Evolutionary conservation across 108 stramenopile genomes (phyloP), one percentile per base, ranked within the genome.

Genomic region (Cyclotella choctawhatcheeana): DNA sequence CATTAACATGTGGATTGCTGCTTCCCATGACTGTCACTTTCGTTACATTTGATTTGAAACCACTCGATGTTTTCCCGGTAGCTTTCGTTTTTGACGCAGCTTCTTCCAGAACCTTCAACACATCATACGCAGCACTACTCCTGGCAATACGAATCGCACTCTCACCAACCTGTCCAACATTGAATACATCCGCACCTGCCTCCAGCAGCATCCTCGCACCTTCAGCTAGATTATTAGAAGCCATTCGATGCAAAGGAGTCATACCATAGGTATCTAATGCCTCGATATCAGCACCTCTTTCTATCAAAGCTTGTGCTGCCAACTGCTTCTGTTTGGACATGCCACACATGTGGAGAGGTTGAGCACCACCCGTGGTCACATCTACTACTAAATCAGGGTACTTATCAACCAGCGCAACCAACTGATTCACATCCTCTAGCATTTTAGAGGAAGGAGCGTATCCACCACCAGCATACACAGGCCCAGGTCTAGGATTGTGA

Each of bases 201-300:
- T 75, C 69, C 29, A 88, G 71, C 53, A 90, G 59, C 30, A 82
- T 82, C 66, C 82, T 82, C 1, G 89, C 91, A 26, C 93, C 93
- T 17, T 82, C 72, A 2, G 78, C 86, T 25, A 94, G 71, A 71
- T 92, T 89, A 67, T 94, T 94, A 32, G 86, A 88, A 35, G 93
- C 93, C 93, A 94, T 94, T 7, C 93, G 74, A 74, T 94, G 93
- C 37, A 94, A 64, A 0, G 93, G 85, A 37, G 86, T 92, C 71
- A 88, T 89, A 2, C 89, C 89, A 61, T 94, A 94, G 1, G 91
- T 90, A 63, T 94, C 91, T 27, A 89, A 73, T 0, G 83, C 73
- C 29, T 86, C 67, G 1, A 94, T 64, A 69, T 89, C 85, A 3
- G 87, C 93, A 16, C 88, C 90, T 0, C 64, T 50, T 54, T 84